These are phyloP conservation scores for Leccinum aurantiacum DNA, from an alignment of 768 basidiomycete species.

Conservation along the genomic window DNA sequence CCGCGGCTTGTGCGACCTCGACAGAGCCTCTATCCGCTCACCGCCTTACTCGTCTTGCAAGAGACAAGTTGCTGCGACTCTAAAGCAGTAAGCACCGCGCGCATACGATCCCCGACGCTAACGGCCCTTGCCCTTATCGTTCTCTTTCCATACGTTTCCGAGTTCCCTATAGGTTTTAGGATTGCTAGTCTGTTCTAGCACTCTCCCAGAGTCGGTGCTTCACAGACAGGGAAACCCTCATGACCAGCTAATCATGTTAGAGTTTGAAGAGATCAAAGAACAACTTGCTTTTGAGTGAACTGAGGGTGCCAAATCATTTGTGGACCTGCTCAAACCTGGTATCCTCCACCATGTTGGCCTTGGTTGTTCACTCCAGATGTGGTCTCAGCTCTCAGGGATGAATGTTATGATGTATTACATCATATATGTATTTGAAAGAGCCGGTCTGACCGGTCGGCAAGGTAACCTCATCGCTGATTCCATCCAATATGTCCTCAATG, in stretches of 20 bases:
- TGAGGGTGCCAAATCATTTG: constrained; percentile 69
- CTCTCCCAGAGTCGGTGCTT: too few species aligned
- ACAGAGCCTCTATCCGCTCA: too few species aligned
- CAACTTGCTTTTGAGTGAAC: constrained; percentile 60
- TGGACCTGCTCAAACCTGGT: constrained; percentile 64
- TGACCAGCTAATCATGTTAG: constrained; percentile 65
- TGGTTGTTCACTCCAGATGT: constrained; percentile 71
- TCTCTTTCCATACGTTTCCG: too few species aligned
- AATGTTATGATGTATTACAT: constrained; percentile 73
- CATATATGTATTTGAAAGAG: constrained; percentile 73
- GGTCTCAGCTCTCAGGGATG: constrained; percentile 77
- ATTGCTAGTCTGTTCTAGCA: too few species aligned
- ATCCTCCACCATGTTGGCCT: constrained; percentile 70
- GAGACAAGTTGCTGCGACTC: too few species aligned
- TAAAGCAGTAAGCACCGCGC: too few species aligned
- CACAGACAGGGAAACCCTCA: constrained; percentile 50
- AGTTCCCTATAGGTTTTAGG: too few species aligned
- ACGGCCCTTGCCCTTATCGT: too few species aligned
- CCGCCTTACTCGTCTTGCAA: too few species aligned
- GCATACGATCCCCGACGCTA: too few species aligned
- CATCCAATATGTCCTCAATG: constrained; percentile 53
- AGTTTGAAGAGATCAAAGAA: constrained; percentile 64
- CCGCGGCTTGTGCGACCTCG: too few species aligned
- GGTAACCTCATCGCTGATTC: constrained; percentile 76
- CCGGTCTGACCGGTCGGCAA: constrained; percentile 73